phyloP scores from a whole-genome alignment of 345 rosid genomes.

The Acer negundo region DNA sequence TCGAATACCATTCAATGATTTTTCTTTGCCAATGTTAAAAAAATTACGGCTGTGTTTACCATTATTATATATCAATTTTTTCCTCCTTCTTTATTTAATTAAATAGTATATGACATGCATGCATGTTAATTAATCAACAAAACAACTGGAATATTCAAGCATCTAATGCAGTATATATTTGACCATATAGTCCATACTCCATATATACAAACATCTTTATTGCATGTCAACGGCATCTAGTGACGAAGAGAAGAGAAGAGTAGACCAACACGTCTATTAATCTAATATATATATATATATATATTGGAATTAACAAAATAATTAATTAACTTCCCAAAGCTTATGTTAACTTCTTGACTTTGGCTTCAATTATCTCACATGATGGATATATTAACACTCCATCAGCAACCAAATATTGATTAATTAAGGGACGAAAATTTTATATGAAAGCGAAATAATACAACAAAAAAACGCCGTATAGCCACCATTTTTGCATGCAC shows the following conservation, averaged over 20 bases:
- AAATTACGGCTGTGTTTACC: neutral
- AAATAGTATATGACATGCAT: neutral
- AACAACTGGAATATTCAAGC: neutral
- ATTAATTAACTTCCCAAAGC: neutral
- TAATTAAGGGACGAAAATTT: neutral
- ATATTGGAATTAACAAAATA: neutral
- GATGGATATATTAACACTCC: neutral
- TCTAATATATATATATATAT: neutral
- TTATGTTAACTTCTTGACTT: neutral
- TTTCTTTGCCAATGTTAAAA: too few relatives aligned
- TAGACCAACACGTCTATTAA: neutral
- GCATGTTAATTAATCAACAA: neutral
- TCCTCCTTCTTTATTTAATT: neutral
- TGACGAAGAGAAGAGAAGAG: neutral
- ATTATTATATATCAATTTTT: neutral
- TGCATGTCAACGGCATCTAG: neutral
- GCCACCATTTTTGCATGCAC: neutral
- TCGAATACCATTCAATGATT: too few relatives aligned
- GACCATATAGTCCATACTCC: neutral
- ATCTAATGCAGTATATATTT: neutral
- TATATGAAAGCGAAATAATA: neutral
- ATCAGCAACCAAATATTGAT: neutral
- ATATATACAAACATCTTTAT: neutral
- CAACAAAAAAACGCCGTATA: neutral
- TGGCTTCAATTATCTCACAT: neutral